Evolutionary conservation across 1,284 basidiomycete species (phyloP).

Genomic region (Irpex sp.): DNA sequence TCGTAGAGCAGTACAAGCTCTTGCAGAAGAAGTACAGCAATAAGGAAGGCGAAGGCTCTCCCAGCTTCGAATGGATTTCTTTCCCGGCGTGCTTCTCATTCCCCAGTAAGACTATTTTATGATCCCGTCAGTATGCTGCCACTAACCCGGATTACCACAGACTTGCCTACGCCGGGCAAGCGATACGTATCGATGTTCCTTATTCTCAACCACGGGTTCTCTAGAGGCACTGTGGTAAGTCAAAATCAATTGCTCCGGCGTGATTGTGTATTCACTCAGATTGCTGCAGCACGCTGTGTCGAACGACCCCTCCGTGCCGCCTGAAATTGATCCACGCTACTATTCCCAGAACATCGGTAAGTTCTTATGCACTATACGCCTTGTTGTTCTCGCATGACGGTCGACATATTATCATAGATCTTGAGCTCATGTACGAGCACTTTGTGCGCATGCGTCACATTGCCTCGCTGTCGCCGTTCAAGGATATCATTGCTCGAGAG

Average conservation of each 20-base stretch:
- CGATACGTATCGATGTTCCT: conserved; percentile 27
- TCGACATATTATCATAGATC: conserved; percentile 21
- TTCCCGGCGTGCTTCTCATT: conserved; percentile 17
- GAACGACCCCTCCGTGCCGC: conserved; percentile 34
- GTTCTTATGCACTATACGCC: neutral
- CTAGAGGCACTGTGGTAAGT: conserved; percentile 34
- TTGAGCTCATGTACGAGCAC: conserved; percentile 42
- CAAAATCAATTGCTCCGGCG: neutral
- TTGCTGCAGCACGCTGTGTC: conserved; percentile 33
- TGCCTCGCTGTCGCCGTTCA: conserved; percentile 9
- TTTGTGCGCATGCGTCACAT: conserved; percentile 36
- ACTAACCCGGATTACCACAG: conserved; percentile 6
- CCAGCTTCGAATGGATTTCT: conserved; percentile 20
- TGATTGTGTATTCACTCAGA: neutral
- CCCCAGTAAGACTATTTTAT: conserved; percentile 13
- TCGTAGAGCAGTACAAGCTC: conserved; percentile 22
- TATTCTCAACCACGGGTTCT: conserved; percentile 23
- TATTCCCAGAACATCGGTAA: conserved; percentile 44
- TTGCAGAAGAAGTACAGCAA: conserved; percentile 17
- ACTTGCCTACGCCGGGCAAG: conserved; percentile 21
- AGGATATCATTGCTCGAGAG: conserved; percentile 4
- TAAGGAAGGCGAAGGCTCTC: conserved; percentile 6
- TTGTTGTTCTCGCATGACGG: neutral
- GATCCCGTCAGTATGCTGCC: neutral
- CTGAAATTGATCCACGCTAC: conserved; percentile 44